These are phyloP conservation scores for Salvia sclarea DNA, from an alignment of 305 asterid species.

Conservation along the genomic window DNA sequence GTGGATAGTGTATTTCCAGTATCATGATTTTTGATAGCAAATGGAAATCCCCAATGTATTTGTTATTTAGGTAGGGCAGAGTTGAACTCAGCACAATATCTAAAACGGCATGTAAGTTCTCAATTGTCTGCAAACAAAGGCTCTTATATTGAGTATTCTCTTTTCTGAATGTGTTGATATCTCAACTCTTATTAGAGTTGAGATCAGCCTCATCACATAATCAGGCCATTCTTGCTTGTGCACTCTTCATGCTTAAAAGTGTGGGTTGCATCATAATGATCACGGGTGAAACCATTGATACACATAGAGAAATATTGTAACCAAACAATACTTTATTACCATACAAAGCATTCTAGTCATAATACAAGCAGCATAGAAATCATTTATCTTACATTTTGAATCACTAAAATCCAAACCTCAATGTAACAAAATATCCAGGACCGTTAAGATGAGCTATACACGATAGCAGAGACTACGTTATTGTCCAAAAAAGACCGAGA, in stretches of 20 bases:
- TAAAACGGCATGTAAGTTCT: not conserved
- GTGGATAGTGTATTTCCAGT: not conserved
- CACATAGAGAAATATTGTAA: not conserved
- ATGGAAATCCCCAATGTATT: no score
- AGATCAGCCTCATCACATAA: not conserved
- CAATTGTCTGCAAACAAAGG: not conserved
- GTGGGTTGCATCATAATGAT: not conserved
- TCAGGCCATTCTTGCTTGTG: not conserved
- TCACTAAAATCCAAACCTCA: conserved; percentile 8
- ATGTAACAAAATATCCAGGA: not conserved
- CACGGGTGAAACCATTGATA: not conserved
- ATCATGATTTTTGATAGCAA: not conserved
- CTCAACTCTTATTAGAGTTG: not conserved
- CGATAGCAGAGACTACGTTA: not conserved
- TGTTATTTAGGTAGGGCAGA: not conserved
- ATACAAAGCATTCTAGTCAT: not conserved
- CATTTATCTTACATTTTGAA: conserved; percentile 13
- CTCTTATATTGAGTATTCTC: not conserved
- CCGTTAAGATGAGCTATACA: conserved; percentile 9
- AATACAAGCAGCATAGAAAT: not conserved
- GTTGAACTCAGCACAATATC: not conserved
- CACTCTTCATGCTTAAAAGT: no score
- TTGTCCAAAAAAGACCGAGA: not conserved
- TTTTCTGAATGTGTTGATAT: not conserved
- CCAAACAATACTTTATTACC: conserved; percentile 11